Evolutionary conservation across 495 filamentous ascomycete species (phyloP).

Genomic region (Barbatosphaeria neglecta): DNA sequence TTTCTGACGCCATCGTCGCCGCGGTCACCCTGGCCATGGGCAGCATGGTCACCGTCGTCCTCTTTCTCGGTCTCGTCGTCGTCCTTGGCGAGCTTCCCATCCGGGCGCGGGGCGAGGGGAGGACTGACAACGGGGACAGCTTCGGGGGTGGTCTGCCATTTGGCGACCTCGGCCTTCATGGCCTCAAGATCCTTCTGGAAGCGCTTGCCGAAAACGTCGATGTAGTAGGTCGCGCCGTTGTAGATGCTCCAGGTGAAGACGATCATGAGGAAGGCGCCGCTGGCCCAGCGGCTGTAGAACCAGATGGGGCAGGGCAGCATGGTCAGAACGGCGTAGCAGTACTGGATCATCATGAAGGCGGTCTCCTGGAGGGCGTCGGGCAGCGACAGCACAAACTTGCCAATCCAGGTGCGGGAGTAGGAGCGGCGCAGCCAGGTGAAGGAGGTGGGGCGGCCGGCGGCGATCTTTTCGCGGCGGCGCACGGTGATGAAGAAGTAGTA

Average conservation of each 20-base stretch:
- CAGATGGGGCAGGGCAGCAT: conserved; percentile 92
- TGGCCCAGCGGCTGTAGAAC: conserved; percentile 84
- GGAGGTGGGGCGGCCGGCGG: conserved; percentile 85
- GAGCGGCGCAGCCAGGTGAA: conserved; percentile 94
- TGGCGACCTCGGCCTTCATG: conserved; percentile 77
- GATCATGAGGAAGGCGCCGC: conserved; percentile 58
- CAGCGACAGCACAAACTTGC: conserved; percentile 67
- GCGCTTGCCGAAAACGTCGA: conserved; percentile 89
- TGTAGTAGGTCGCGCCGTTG: conserved; percentile 94
- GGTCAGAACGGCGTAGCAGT: conserved; percentile 74
- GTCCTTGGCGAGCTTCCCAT: conserved; percentile 3
- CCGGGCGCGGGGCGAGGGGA: conserved; percentile 21
- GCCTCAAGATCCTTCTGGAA: conserved; percentile 95
- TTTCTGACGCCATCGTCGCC: conserved; percentile 7
- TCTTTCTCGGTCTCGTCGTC: conserved; percentile 9
- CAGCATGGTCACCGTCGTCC: conserved; percentile 8
- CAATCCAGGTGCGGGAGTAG: conserved; percentile 80
- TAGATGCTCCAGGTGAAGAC: conserved; percentile 88
- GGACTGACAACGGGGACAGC: conserved; percentile 19
- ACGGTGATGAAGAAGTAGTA: conserved; percentile 95
- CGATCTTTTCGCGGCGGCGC: conserved; percentile 83
- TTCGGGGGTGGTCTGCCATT: conserved; percentile 62
- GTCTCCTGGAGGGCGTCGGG: conserved; percentile 69
- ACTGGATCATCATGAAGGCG: conserved; percentile 95
- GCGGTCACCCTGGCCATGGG: conserved; percentile 4